Base-by-base conservation (phyloP, 2,329 filamentous ascomycete genomes). In the Boeremia exigua region DNA sequence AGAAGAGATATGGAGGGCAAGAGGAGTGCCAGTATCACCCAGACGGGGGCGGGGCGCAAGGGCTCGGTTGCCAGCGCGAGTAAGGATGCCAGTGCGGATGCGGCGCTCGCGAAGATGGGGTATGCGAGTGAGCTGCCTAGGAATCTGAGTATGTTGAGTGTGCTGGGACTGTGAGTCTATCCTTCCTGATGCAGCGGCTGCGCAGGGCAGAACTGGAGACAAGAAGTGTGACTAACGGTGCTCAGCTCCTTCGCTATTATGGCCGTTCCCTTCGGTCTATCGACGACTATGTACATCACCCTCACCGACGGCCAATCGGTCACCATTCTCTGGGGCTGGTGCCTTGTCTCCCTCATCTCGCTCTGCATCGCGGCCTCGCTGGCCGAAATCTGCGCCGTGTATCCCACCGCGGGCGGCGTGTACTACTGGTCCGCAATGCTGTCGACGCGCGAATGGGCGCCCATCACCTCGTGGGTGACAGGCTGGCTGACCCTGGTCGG, bases 381-480 rank as follows among this genome's bases (percentile, higher is more conserved):
- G 14, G 87, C 86, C 55, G 89, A 92, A 77, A 89, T 92, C 69
- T 90, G 88, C 59, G 88, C 86, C 62, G 86, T 90, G 34, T 91
- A 89, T 67, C 89, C 89, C 9, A 91, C 88, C 9, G 87, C 87
- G 30, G 88, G 88, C 64, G 89, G 88, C 84, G 86, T 89, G 2
- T 91, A 91, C 73, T 90, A 90, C 77, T 82, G 80, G 87, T 72
- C 83, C 50, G 87, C 87, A 2, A 87, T 90, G 84, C 79, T 91
- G 19, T 82, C 83, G 1, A 88, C 86, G 0, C 82, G 80, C 34
- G 79, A 86, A 69, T 90, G 84, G 78, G 86, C 87, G 4, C 87
- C 87, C 2, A 80, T 90, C 48, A 85, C 88, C 43, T 86, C 82
- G 9, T 91, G 87, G 80, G 84, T 89, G 27, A 88, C 87, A 5